Evolutionary conservation across 495 filamentous ascomycete genomes (phyloP).

Genomic region (Trichoderma reesei): DNA sequence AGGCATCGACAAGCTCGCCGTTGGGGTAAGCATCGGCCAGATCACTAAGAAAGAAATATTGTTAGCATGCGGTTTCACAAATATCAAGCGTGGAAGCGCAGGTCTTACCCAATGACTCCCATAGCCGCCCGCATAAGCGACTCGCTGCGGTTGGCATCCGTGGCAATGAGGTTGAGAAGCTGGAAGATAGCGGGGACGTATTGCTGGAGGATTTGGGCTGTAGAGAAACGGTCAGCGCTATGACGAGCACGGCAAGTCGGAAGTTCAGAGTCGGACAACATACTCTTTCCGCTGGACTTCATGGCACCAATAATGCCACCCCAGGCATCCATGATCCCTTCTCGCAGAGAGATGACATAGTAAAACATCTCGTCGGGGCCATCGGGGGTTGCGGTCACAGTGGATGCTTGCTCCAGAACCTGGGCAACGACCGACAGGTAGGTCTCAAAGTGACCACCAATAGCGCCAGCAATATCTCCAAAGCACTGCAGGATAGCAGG

Average conservation of each 20-base stretch:
- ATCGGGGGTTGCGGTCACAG: constrained; percentile 60
- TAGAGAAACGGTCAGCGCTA: constrained; percentile 17
- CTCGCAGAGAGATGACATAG: constrained; percentile 86
- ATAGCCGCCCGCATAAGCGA: constrained; percentile 83
- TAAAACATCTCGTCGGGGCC: constrained; percentile 84
- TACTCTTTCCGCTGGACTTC: constrained; percentile 70
- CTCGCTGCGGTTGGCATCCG: constrained; percentile 80
- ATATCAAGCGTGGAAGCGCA: constrained; percentile 3
- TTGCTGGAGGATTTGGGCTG: constrained; percentile 59
- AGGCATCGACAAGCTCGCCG: constrained; percentile 73
- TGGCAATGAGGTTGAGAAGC: constrained; percentile 69
- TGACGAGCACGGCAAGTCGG: not conserved
- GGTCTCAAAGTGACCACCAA: constrained; percentile 81
- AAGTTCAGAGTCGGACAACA: constrained; percentile 20
- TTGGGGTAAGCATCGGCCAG: constrained; percentile 87
- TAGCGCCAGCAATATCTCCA: constrained; percentile 94
- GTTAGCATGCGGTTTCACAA: constrained; percentile 26
- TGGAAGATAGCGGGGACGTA: constrained; percentile 84
- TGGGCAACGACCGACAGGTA: constrained; percentile 87
- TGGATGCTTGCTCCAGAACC: constrained; percentile 86
- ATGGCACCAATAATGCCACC: constrained; percentile 89
- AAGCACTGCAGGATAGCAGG: constrained; percentile 96
- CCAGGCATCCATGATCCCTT: constrained; percentile 99
- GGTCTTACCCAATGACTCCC: constrained; percentile 86
- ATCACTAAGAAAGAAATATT: constrained; percentile 55